Conservation (phyloP, 352 stramenopile species). For the Pythium chondricola region DNA sequence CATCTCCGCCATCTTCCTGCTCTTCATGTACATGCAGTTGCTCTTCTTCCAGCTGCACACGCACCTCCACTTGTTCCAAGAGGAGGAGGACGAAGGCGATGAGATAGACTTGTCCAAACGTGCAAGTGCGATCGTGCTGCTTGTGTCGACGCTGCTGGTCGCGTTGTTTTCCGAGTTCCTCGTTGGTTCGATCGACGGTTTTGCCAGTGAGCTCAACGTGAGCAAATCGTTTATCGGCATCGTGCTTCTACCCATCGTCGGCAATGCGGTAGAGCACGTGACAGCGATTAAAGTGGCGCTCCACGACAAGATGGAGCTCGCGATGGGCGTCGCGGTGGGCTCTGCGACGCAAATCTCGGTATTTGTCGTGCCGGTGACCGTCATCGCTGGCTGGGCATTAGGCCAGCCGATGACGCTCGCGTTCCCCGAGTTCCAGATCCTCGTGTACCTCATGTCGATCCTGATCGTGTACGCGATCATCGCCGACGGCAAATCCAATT, state of each 20-base stretch:
- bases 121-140: slow-evolving; percentile 74
- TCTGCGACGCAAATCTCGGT: slow-evolving; percentile 96
- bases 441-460: slow-evolving; percentile 94
- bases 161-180: slow-evolving; percentile 93
- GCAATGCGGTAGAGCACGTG: slow-evolving; percentile 98
- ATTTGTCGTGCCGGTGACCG: slow-evolving; percentile 94
- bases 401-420: slow-evolving; percentile 93
- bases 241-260: slow-evolving; percentile 96
- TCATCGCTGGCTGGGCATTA: slow-evolving; percentile 92
- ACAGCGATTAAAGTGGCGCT: slow-evolving; percentile 95
- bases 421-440: slow-evolving; percentile 95
- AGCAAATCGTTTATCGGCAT: slow-evolving; percentile 91
- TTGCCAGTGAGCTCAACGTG: slow-evolving; percentile 49
- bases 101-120: slow-evolving; percentile 76
- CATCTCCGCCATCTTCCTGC: slow-evolving; percentile 73
- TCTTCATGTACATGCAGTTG: slow-evolving; percentile 93
- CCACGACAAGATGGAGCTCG: slow-evolving; percentile 98
- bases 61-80: slow-evolving; percentile 91
- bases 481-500: slow-evolving; percentile 89
- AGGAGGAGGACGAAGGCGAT: slow-evolving; percentile 39
- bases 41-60: slow-evolving; percentile 95
- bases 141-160: slow-evolving; percentile 86
- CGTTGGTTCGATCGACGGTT: slow-evolving; percentile 77
- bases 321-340: slow-evolving; percentile 97
- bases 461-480: slow-evolving; percentile 94